phyloP scores from a whole-genome alignment of 2,329 filamentous ascomycete species.

The Scedosporium boydii region DNA sequence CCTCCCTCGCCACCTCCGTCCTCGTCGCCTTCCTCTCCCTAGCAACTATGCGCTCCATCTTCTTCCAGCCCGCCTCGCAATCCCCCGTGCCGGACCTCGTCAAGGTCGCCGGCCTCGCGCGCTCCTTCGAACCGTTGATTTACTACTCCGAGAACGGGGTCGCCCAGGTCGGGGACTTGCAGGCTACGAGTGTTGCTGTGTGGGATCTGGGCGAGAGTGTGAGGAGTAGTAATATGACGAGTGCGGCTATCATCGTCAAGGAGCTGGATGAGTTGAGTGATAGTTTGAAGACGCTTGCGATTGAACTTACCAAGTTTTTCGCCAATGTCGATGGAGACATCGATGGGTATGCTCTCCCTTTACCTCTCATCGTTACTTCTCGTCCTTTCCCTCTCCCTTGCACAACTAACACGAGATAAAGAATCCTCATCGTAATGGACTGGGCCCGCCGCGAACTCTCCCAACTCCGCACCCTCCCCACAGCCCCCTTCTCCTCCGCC shows the following conservation, averaged over 20 bases:
- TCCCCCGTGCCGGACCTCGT: constrained; percentile 70
- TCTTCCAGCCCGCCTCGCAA: constrained; percentile 57
- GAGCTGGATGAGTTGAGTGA: constrained; percentile 81
- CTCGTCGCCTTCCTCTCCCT: constrained; percentile 55
- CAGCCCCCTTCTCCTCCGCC: constrained; percentile 56
- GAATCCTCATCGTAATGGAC: constrained; percentile 90
- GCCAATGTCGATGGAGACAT: constrained; percentile 89
- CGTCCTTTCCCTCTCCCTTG: not conserved
- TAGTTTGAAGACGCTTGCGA: constrained; percentile 70
- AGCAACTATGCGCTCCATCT: constrained; percentile 53
- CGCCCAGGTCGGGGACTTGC: constrained; percentile 75
- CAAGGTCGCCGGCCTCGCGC: constrained; percentile 81
- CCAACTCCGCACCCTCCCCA: constrained; percentile 52
- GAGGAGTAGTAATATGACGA: constrained; percentile 81
- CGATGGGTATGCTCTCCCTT: constrained; percentile 51
- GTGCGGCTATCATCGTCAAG: constrained; percentile 73
- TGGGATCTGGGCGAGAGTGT: constrained; percentile 93
- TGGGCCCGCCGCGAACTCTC: constrained; percentile 84
- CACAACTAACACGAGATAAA: constrained; percentile 20
- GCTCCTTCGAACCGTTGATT: constrained; percentile 87
- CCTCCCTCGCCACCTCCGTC: constrained; percentile 53
- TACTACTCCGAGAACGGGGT: constrained; percentile 89
- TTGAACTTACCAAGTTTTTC: constrained; percentile 86
- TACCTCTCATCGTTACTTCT: constrained; percentile 2
- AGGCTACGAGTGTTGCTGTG: constrained; percentile 85